Evolutionary conservation across 345 rosid genomes (phyloP).

Genomic region (Dovyalis caffra): DNA sequence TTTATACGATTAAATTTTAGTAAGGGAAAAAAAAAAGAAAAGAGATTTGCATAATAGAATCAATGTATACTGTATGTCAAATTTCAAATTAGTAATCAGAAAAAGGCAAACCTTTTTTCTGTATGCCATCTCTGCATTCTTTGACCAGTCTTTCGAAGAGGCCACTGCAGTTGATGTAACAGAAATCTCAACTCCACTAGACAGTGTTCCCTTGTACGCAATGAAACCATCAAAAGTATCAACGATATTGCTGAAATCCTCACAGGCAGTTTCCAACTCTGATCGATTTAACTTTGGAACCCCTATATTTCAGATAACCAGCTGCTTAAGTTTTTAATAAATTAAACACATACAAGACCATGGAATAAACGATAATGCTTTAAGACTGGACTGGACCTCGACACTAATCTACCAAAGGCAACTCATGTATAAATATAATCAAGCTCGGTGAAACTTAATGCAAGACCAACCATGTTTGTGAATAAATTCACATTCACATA

Average conservation of each 20-base stretch:
- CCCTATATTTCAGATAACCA: slow-evolving; percentile 41
- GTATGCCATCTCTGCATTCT: slow-evolving; percentile 60
- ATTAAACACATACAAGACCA: neutral
- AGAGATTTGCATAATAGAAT: neutral
- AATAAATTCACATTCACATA: neutral
- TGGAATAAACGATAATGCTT: neutral
- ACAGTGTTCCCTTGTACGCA: slow-evolving; percentile 88
- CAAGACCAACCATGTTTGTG: neutral
- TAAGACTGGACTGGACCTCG: neutral
- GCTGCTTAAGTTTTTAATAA: neutral
- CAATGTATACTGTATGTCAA: neutral
- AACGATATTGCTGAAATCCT: slow-evolving; percentile 96
- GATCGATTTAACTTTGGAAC: slow-evolving; percentile 87
- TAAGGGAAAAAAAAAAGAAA: too few relatives aligned
- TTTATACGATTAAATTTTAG: neutral
- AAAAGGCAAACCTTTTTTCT: slow-evolving; percentile 59
- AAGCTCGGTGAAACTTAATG: neutral
- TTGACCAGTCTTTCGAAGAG: slow-evolving; percentile 65
- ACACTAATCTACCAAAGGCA: neutral
- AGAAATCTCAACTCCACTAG: slow-evolving; percentile 96
- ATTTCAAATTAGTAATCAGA: neutral
- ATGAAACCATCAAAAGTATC: slow-evolving; percentile 53
- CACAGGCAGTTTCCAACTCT: slow-evolving; percentile 95
- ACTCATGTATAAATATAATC: neutral
- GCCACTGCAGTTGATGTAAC: slow-evolving; percentile 56